These are phyloP conservation scores for Ophidiomyces ophidiicola DNA, from an alignment of 2,329 filamentous ascomycete species.

Conservation along the genomic window DNA sequence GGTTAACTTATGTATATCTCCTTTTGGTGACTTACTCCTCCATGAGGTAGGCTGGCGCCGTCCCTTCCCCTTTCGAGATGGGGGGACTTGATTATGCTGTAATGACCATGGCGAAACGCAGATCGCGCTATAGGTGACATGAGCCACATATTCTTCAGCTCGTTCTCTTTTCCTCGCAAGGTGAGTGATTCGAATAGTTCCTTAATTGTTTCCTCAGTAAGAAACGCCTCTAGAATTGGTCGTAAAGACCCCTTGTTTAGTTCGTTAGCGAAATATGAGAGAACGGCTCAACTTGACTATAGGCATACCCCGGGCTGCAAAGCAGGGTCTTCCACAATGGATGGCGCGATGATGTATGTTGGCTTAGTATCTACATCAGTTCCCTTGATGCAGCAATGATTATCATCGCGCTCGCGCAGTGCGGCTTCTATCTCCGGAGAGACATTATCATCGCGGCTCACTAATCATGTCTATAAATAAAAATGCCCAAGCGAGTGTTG, in stretches of 20 bases:
- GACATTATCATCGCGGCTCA: slow-evolving; percentile 3
- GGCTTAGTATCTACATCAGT: background rate
- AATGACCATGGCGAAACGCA: slow-evolving; percentile 6
- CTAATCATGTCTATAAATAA: slow-evolving; percentile 1
- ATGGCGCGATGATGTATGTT: slow-evolving; percentile 12
- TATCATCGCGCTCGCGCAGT: slow-evolving; percentile 9
- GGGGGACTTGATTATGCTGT: slow-evolving; percentile 8
- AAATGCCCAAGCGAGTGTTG: background rate
- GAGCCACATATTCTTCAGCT: slow-evolving; percentile 11
- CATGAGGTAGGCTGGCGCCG: background rate
- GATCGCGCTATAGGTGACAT: slow-evolving; percentile 4
- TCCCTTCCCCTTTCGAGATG: background rate
- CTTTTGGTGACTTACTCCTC: slow-evolving; percentile 2
- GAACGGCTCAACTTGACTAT: background rate
- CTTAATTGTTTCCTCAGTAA: slow-evolving; percentile 4
- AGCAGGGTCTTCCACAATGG: slow-evolving; percentile 10
- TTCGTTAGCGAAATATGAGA: background rate
- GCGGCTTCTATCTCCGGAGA: slow-evolving; percentile 10
- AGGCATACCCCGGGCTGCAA: slow-evolving; percentile 9
- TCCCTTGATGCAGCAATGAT: slow-evolving; percentile 12
- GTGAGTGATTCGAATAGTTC: slow-evolving; percentile 8
- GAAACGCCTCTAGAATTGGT: slow-evolving; percentile 7
- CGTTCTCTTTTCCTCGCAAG: background rate
- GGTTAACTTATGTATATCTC: background rate
- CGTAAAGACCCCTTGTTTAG: slow-evolving; percentile 10